Evolutionary conservation across 306 rosid genomes (phyloP), one percentile per base, ranked within the genome.

Genomic region (Ormosia semicastrata): DNA sequence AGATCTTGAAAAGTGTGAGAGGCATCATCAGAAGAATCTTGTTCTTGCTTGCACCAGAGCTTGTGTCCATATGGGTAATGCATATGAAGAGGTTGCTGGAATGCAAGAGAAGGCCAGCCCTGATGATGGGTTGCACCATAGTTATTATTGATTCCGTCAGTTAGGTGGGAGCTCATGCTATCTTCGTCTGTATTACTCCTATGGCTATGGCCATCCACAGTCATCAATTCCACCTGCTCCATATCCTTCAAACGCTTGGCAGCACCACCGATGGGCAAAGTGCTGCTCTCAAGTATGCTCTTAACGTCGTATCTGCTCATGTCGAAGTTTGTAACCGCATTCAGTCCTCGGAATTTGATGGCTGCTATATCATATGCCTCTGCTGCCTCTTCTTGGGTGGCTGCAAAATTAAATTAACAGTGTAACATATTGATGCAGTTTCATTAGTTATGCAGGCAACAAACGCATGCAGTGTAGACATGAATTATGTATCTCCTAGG

Each of bases 311-410:
- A 94, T 65, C 97, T 73, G 72, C 79, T 93, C 97, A 94, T 94
- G 90, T 94, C 98, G 7, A 94, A 94, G 87, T 94, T 94, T n/a
- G 98, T 94, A 5, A 94, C 98, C 0, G 98, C 98, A 79, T 90
- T 93, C 34, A 93, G 74, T 54, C 98, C 98, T 13, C 98, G 82
- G 75, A 94, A 94, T 80, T 94, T 94, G 3, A 94, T 91, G 41
- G 98, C 98, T 5, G 97, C 98, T 7, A 93, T 92, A 81, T 94
- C 98, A 33, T 94, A 94, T 4, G 98, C 98, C 66, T 94, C 98
- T 2, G 98, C 98, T 37, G 98, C 98, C 84, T 94, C 98, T 81
- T 94, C 98, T 80, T 94, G 98, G 0, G 97, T 94, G 81, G 94
- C 98, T 91, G 11, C 3, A 73, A 65, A n/a, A 15, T 46, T 11